A percentile compares a stretch with the other conserved stretches of the same genome.
Conservation (phyloP, 2,329 filamentous ascomycete species). For the Monosporascus sp. region DNA sequence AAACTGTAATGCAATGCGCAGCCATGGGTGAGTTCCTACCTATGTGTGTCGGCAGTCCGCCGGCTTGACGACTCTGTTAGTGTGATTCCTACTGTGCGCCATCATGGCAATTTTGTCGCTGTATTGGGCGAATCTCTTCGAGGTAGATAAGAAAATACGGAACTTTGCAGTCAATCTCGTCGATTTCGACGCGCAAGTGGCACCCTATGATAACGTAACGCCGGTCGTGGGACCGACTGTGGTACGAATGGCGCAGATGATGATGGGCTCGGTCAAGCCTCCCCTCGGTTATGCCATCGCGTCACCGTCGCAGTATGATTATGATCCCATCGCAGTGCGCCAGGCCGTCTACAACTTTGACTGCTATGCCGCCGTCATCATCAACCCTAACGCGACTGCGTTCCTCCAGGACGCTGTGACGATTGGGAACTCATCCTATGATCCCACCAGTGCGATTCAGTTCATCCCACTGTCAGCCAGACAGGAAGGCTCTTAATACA, state of each 20-base stretch:
- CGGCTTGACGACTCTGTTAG: slow-evolving; percentile 15
- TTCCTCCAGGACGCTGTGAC: slow-evolving; percentile 49
- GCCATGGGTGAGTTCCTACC: slow-evolving; percentile 11
- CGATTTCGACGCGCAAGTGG: slow-evolving; percentile 53
- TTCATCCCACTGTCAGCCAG: slow-evolving; percentile 49
- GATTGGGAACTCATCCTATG: slow-evolving; percentile 52
- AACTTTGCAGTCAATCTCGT: slow-evolving; percentile 52
- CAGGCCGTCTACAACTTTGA: slow-evolving; percentile 54
- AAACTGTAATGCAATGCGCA: slow-evolving; percentile 14
- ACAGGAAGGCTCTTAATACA: slow-evolving; percentile 48
- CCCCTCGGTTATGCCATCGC: slow-evolving; percentile 46
- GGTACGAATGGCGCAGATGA: slow-evolving; percentile 36
- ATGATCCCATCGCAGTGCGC: slow-evolving; percentile 50
- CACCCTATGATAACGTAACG: slow-evolving; percentile 42
- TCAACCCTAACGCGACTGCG: slow-evolving; percentile 57
- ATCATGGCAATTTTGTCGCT: slow-evolving; percentile 52
- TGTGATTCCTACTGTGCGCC: slow-evolving; percentile 47
- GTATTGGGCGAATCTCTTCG: slow-evolving; percentile 55
- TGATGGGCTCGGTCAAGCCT: slow-evolving; percentile 30
- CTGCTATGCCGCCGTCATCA: slow-evolving; percentile 55
- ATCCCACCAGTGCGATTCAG: slow-evolving; percentile 53
- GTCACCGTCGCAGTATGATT: slow-evolving; percentile 44
- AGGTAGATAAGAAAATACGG: slow-evolving; percentile 41
- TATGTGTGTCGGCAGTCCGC: background rate
- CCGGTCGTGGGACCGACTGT: slow-evolving; percentile 54